Evolutionary conservation across 1,284 basidiomycete genomes (phyloP).

Genomic region (Prillingera fragicola): DNA sequence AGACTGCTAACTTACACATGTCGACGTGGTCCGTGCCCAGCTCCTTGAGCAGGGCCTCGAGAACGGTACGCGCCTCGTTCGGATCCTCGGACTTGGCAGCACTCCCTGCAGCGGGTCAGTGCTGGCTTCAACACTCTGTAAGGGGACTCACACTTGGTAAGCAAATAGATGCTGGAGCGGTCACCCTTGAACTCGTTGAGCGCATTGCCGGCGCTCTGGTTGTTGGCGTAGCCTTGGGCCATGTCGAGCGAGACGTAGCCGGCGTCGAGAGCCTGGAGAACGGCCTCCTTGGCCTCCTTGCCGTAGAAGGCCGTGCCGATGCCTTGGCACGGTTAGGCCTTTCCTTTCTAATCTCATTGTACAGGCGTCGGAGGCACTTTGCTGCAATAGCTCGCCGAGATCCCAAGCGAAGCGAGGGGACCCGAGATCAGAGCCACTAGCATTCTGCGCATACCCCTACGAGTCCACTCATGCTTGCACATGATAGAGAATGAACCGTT

Average conservation of each 20-base stretch:
- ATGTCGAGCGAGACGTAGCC: slow-evolving; percentile 38
- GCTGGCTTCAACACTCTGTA: too few relatives aligned
- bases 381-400: too few relatives aligned
- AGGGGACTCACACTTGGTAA: slow-evolving; percentile 50
- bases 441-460: too few relatives aligned
- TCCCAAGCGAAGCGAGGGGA: too few relatives aligned
- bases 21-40: slow-evolving; percentile 63
- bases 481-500: too few relatives aligned
- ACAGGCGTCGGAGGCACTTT: too few relatives aligned
- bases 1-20: slow-evolving; percentile 29
- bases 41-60: slow-evolving; percentile 38
- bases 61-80: slow-evolving; percentile 32
- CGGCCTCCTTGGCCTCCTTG: slow-evolving; percentile 25
- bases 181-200: slow-evolving; percentile 52
- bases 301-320: slow-evolving; percentile 35
- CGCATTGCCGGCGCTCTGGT: slow-evolving; percentile 53
- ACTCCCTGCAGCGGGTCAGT: slow-evolving; percentile 9
- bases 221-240: slow-evolving; percentile 49
- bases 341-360: too few relatives aligned
- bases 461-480: too few relatives aligned
- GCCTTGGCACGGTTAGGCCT: background rate
- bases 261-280: slow-evolving; percentile 29
- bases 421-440: too few relatives aligned
- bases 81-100: slow-evolving; percentile 12
- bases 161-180: slow-evolving; percentile 54